Evolutionary conservation across 352 stramenopile genomes (phyloP), one percentile per base, ranked within the genome.

Genomic region (Phytophthora megakarya): DNA sequence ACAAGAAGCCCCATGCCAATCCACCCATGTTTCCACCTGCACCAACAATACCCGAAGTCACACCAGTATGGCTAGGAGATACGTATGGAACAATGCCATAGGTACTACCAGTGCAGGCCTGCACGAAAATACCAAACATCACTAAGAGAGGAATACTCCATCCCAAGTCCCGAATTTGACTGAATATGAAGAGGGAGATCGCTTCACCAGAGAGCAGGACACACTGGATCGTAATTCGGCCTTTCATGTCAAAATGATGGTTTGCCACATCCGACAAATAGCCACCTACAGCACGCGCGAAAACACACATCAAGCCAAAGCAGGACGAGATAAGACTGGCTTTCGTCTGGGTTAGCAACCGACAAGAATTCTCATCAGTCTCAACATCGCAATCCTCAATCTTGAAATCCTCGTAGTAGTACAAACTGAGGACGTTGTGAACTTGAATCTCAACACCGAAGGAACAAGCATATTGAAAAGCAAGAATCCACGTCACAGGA

Each of bases 381-480:
- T 43, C 52, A n/a, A 46, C 25, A 10, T 78, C 58, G 28, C 78
- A 88, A 18, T 70, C 84, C 1, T 59, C 50, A 8, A 80, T 75
- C n/a, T 72, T 76, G 47, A 98, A 97, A 22, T 90, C 81, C 38
- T 94, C 78, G 38, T 84, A 92, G 68, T 97, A 97, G 71, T 97
- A 97, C 23, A 87, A 57, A 26, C 90, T 91, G 25, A 95, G 83
- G 32, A 92, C 88, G 72, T 98, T 98, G 76, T 98, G 96, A 56
- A 98, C 90, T 55, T 94, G 93, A 5, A 98, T 77, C 63, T 98
- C 93, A 28, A 98, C 84, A 35, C 95, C 95, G 61, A 98, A 98
- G 76, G 84, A 97, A 59, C 82, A 92, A 0, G 61, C 61, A 33
- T 69, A 69, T 13, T 69, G 61, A 15, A 69, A 59, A 21, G 61